Evolutionary conservation across 1,139 yeast genomes (phyloP), one percentile per base, ranked within the genome.

Genomic region (Protomyces macrosporus): DNA sequence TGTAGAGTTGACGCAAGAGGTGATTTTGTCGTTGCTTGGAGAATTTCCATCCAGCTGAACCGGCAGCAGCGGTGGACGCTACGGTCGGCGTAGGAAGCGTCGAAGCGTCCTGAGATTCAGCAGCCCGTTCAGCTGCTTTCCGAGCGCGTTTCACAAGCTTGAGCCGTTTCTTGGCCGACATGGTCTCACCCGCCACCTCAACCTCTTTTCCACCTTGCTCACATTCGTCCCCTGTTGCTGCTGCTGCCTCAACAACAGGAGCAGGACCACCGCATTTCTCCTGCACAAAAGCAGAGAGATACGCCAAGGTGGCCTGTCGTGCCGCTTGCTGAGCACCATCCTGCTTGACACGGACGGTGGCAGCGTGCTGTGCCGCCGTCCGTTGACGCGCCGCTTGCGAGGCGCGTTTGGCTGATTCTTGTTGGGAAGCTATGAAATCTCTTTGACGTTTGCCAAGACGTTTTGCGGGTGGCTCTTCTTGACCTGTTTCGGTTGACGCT

Each of bases 11-110:
- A 34, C 53, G 39, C 53, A 58, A 16, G 35, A 58, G 32, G 36
- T 58, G 53, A 42, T 58, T 58, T 50, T 58, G 62, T 50, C 56
- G 45, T 16, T 48, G 62, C 36, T 58, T 58, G 39, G 62, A 58
- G 36, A 58, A 58, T 23, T 58, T 58, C 62, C 62, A 58, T 9
- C 39, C 40, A 5, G 16, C 10, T 39, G n/a, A 6, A 7, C 14
- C 50, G 10, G 12, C 55, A 39, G 50, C 50, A 0, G 51, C 55
- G 42, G 45, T 58, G 34, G 53, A 40, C 32, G 9, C 48, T 42
- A 9, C 32, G 1, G 48, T 4, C 23, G 2, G 23, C 9, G n/a
- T 30, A 9, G 39, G 39, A 7, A 36, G 12, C 39, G 39, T 36
- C 3, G 9, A 9, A 9, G 2, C 2, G 3, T 12, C 39, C 12